Conservation (phyloP, 805 yeast species). For the Wickerhamiella shivajii region DNA sequence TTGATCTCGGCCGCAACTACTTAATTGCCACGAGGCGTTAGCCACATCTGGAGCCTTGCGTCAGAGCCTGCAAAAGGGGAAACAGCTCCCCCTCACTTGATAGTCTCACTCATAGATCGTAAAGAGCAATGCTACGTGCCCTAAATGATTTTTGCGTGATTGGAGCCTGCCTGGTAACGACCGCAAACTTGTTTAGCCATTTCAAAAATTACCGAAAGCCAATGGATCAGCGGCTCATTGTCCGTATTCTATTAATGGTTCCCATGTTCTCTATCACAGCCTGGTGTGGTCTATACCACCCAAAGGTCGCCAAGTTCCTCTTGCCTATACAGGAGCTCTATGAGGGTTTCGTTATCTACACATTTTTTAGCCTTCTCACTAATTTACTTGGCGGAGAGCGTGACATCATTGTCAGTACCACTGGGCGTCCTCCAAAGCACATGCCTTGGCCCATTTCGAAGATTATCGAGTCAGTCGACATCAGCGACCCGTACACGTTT, state of each 20-base stretch:
- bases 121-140: constrained; percentile 9
- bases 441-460: constrained; percentile 38
- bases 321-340: constrained; percentile 63
- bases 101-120: no score
- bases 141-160: constrained; percentile 13
- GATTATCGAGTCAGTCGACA: constrained; percentile 47
- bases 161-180: constrained; percentile 30
- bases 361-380: constrained; percentile 74
- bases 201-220: constrained; percentile 73
- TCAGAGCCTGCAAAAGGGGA: no score
- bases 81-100: no score
- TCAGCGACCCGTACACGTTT: constrained; percentile 74
- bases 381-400: constrained; percentile 86
- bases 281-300: constrained; percentile 37
- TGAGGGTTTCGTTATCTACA: constrained; percentile 91
- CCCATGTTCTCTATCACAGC: constrained; percentile 71
- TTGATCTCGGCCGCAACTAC: no score
- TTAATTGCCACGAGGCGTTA: no score
- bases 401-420: constrained; percentile 53
- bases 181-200: constrained; percentile 37
- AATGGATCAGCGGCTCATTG: constrained; percentile 67
- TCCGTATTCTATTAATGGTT: constrained; percentile 67
- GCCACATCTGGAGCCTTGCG: no score
- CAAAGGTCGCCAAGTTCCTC: constrained; percentile 9
- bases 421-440: constrained; percentile 55